These are phyloP conservation scores for Fraxinus latifolia DNA, from an alignment of 305 asterid species.

Conservation along the genomic window DNA sequence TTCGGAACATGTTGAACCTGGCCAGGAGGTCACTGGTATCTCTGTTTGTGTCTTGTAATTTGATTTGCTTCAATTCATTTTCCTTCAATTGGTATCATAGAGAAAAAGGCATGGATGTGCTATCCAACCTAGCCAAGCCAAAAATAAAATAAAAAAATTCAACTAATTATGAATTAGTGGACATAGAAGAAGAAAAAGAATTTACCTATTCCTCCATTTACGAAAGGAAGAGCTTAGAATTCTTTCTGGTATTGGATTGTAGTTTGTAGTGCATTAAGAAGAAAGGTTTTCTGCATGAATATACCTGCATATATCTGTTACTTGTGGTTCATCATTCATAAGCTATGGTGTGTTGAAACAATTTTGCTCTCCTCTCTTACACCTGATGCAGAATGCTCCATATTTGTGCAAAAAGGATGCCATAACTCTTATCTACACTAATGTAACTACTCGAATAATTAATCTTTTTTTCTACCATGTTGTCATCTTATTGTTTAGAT, in stretches of 20 bases:
- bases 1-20: too few species aligned
- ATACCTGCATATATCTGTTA: background rate
- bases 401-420: background rate
- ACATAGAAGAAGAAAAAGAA: background rate
- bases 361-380: background rate
- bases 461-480: too few species aligned
- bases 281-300: background rate
- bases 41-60: background rate
- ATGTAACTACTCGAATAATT: too few species aligned
- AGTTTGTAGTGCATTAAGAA: background rate
- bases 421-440: too few species aligned
- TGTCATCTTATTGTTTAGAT: too few species aligned
- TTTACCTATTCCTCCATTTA: background rate
- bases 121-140: background rate
- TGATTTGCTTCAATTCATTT: background rate
- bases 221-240: background rate
- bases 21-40: slow-evolving; percentile 39
- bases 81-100: background rate
- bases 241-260: background rate
- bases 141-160: background rate
- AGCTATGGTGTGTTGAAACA: background rate
- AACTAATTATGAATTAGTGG: background rate
- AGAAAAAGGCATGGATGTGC: background rate
- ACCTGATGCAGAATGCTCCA: too few species aligned
- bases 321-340: background rate